Percentiles rank a stretch among this genome's conserved stretches.
Evolutionary conservation across 1,284 basidiomycete genomes (phyloP).

Genomic region (Coniferiporia weirii): DNA sequence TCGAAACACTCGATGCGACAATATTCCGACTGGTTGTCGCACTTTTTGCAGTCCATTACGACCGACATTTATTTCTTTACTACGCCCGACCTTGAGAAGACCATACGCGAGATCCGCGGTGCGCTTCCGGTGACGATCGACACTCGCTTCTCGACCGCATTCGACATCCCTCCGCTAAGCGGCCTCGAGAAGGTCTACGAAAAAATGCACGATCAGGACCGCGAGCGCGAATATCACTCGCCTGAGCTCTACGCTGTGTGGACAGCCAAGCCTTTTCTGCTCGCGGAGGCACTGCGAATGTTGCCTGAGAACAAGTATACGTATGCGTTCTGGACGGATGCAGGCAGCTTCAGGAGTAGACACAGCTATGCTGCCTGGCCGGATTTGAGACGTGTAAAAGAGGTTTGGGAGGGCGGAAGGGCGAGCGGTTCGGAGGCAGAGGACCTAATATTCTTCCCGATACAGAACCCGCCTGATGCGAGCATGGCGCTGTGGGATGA

Average conservation of each 20-base stretch:
- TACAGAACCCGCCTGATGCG: conserved; percentile 30
- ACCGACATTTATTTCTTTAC: conserved; percentile 51
- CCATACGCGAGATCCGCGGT: conserved; percentile 30
- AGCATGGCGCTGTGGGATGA: conserved; percentile 36
- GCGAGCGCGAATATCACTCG: conserved; percentile 37
- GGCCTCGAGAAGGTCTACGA: conserved; percentile 32
- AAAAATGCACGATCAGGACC: conserved; percentile 38
- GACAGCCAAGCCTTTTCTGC: conserved; percentile 47
- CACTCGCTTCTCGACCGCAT: conserved; percentile 40
- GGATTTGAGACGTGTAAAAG: conserved; percentile 33
- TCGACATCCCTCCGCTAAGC: conserved; percentile 41
- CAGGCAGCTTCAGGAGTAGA: conserved; percentile 40
- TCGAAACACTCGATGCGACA: conserved; percentile 45
- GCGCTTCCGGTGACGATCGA: conserved; percentile 37
- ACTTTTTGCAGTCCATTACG: conserved; percentile 37
- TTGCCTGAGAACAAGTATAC: conserved; percentile 33
- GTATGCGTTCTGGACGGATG: conserved; percentile 51
- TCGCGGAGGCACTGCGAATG: conserved; percentile 36
- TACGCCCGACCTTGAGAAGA: conserved; percentile 33
- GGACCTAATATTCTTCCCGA: conserved; percentile 43
- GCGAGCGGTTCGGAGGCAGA: conserved; percentile 27
- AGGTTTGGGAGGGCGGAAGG: conserved; percentile 35
- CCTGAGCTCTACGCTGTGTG: conserved; percentile 49
- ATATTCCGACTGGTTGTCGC: conserved; percentile 37
- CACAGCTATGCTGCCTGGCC: conserved; percentile 44